These are phyloP conservation scores for Leccinum holopus DNA, from an alignment of 1,284 basidiomycete species.

Conservation along the genomic window DNA sequence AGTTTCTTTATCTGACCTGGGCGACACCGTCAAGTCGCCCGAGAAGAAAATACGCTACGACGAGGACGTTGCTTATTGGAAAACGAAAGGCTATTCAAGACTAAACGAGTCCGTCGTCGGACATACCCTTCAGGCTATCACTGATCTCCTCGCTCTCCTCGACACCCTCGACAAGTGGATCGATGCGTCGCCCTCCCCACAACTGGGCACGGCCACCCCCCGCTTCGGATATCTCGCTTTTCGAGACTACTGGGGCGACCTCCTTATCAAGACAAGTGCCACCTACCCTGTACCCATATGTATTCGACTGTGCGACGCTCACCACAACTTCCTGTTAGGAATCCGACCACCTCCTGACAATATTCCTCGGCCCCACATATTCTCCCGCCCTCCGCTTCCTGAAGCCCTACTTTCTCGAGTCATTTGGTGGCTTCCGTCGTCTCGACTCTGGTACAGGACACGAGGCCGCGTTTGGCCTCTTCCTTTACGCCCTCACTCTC, in stretches of 20 bases:
- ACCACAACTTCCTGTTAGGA: conserved; percentile 43
- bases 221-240: conserved; percentile 96
- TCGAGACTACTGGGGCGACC: conserved; percentile 74
- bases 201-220: conserved; percentile 62
- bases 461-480: conserved; percentile 85
- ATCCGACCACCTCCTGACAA: conserved; percentile 54
- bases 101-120: conserved; percentile 75
- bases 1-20: conserved; percentile 38
- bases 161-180: conserved; percentile 78
- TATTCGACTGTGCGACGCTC: conserved; percentile 3
- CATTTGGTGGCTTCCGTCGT: conserved; percentile 89
- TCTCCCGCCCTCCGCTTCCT: conserved; percentile 56
- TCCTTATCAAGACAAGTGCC: conserved; percentile 69
- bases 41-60: conserved; percentile 63
- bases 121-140: conserved; percentile 46
- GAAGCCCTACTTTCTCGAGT: conserved; percentile 74
- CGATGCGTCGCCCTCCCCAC: conserved; percentile 74
- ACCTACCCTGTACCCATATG: background rate
- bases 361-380: conserved; percentile 50
- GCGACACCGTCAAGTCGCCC: conserved; percentile 36
- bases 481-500: conserved; percentile 68
- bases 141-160: conserved; percentile 55
- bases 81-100: conserved; percentile 69
- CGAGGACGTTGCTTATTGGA: conserved; percentile 68
- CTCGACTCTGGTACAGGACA: conserved; percentile 98